Evolutionary conservation across 2,329 filamentous ascomycete species (phyloP).

Genomic region (Pestalotiopsis sp.): DNA sequence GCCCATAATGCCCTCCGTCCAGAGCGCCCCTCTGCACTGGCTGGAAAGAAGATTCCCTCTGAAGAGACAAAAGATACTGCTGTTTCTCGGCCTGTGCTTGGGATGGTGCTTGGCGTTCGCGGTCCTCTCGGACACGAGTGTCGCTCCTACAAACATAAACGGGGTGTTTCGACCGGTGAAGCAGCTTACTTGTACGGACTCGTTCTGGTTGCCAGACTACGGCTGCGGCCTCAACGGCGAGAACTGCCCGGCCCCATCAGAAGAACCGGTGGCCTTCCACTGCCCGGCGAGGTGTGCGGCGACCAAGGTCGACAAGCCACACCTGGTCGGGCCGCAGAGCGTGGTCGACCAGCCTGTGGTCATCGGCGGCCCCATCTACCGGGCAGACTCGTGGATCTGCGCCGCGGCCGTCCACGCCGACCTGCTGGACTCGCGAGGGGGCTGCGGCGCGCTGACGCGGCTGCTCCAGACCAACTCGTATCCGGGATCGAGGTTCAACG

Average conservation of each 20-base stretch:
- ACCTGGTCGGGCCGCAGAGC: conserved; percentile 52
- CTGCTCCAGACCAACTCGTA: conserved; percentile 62
- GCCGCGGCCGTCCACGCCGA: conserved; percentile 71
- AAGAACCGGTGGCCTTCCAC: conserved; percentile 52
- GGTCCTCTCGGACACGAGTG: conserved; percentile 12
- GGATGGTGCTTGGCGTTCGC: conserved; percentile 38
- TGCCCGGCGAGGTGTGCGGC: conserved; percentile 59
- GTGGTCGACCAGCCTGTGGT: conserved; percentile 45
- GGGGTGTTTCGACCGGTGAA: conserved; percentile 9
- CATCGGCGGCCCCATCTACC: conserved; percentile 50
- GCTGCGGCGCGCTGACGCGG: conserved; percentile 66
- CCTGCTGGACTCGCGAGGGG: conserved; percentile 62
- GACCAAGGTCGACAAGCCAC: conserved; percentile 48
- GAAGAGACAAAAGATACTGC: not conserved
- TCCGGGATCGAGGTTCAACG: conserved; percentile 17
- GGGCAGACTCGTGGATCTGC: conserved; percentile 73
- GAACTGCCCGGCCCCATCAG: conserved; percentile 55
- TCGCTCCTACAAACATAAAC: conserved; percentile 4
- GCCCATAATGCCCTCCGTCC: not conserved
- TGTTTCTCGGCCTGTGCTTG: conserved; percentile 6
- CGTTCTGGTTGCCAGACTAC: conserved; percentile 53
- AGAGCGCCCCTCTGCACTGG: not conserved
- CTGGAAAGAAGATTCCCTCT: conserved; percentile 4
- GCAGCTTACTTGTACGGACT: conserved; percentile 48
- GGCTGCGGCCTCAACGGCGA: conserved; percentile 58